Base-by-base conservation (phyloP, 768 basidiomycete species). In the Hypholoma fasciculare region DNA sequence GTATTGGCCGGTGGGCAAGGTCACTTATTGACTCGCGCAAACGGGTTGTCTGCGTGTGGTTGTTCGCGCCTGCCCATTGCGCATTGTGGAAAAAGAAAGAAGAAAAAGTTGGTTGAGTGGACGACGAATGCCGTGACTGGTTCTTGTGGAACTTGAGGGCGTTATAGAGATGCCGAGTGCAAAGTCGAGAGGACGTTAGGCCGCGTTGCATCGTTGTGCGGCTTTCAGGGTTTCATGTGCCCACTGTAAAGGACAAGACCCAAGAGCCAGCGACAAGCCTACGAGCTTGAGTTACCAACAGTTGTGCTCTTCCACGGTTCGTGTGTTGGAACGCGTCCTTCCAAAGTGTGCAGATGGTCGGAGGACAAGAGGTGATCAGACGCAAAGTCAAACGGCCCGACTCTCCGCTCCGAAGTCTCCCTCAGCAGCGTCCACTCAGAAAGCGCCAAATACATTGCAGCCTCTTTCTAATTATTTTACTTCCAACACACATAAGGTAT, bases 61-160 rank as follows among this genome's bases (percentile, higher is more conserved):
- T 46, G 44, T 34, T 34, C 26, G 49, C n/a, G 34, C 34, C 49
- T 4, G 34, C 62, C 88, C 87, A 86, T 63, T 76, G 80, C 6
- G 75, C 66, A 62, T 88, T 90, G 68, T 81, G 83, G 63, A 82
- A 86, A 72, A 89, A 89, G 69, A 82, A 89, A 4, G 84, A 83
- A 0, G 84, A 73, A 64, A 82, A 80, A 14, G 60, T 23, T 9
- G 44, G 44, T 46, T 16, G n/a, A 19, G 44, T 46, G 23, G 44
- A 19, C 14, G 44, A 46, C 23, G 44, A 17, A 46, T 23, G 17
- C n/a, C 44, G 17, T 20, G 44, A 46, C 17, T 46, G 44, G 11
- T 19, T 46, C 44, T 46, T 46, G 17, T 46, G 17, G 44, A 11
- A 46, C 17, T 46, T 17, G 11, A 46, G 44, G 19, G 30, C 30